Evolutionary conservation across 306 rosid genomes (phyloP), one percentile per base, ranked within the genome.

Genomic region (Pyrus communis): DNA sequence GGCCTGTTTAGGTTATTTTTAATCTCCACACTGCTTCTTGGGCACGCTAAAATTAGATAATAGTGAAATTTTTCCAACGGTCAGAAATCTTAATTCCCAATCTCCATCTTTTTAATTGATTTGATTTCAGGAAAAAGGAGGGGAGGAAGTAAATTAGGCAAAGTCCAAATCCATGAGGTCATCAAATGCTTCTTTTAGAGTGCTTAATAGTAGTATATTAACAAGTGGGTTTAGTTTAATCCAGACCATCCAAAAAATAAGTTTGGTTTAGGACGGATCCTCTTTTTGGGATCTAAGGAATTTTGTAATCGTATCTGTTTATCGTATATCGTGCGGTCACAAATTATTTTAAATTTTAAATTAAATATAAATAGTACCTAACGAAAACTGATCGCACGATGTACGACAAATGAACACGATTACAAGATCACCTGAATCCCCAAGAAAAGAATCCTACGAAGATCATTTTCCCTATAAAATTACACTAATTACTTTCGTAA

Each of bases 231-330:
- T 49, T 71, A 71, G 14, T 17, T 64, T 64, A 64, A 64, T 64
- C n/a, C 10, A 11, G 22, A 5, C 12, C 45, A 2, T n/a, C 22
- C 12, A 72, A 18, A 4, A 19, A 35, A 7, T 27, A 33, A 31
- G 5, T 55, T 57, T 31, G 55, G 49, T 57, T 33, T n/a, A 72
- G 7, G 35, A 11, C 21, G 49, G 30, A 28, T 28, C 33, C 5
- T 35, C 5, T 6, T 6, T 7, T 6, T 0, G 8, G 8, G 40
- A 35, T 35, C 0, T 0, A 35, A 0, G 9, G 0, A 2, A 35
- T 35, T 6, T 35, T 7, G 40, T 35, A 35, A 35, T 35, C 8
- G 2, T 35, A 7, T 35, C 2, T 0, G 9, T 35, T 35, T 35
- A 35, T 35, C 2, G 2, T 35, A 35, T 1, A 35, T 6, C 9